Percentiles rank a stretch among this genome's conserved stretches.
These are phyloP conservation scores for Serendipita sp. DNA, from an alignment of 768 basidiomycete genomes.

Conservation along the genomic window DNA sequence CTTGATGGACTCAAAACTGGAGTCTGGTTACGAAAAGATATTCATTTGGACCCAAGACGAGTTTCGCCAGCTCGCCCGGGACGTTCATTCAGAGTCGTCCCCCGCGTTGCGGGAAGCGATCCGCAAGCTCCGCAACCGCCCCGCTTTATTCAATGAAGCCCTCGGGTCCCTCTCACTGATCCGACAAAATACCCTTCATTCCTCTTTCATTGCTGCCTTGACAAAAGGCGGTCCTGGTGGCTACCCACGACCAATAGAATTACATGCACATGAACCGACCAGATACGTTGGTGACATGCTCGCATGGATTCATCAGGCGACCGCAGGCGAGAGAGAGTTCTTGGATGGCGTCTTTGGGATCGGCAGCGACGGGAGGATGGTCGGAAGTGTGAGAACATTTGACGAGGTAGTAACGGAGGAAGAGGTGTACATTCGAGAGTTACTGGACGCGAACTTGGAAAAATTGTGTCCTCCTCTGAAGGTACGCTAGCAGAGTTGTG, in stretches of 20 bases:
- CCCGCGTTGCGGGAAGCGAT: slow-evolving; percentile 56
- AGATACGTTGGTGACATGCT: slow-evolving; percentile 98
- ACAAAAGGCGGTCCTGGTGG: slow-evolving; percentile 79
- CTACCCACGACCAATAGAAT: slow-evolving; percentile 81
- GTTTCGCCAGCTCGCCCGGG: slow-evolving; percentile 64
- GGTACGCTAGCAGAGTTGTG: slow-evolving; percentile 27
- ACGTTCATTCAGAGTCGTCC: slow-evolving; percentile 55
- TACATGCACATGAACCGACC: slow-evolving; percentile 94
- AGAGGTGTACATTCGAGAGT: slow-evolving; percentile 61
- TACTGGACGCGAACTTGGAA: slow-evolving; percentile 69
- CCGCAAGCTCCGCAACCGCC: slow-evolving; percentile 53
- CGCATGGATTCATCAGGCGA: slow-evolving; percentile 93
- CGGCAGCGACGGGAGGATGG: slow-evolving; percentile 50
- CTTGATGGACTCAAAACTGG: slow-evolving; percentile 62
- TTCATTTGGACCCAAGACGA: slow-evolving; percentile 74
- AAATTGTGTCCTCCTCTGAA: slow-evolving; percentile 81
- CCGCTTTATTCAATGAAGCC: slow-evolving; percentile 55
- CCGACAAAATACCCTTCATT: slow-evolving; percentile 63
- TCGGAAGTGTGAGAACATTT: slow-evolving; percentile 50
- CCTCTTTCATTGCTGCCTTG: slow-evolving; percentile 72
- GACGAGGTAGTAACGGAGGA: slow-evolving; percentile 34
- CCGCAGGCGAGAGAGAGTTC: slow-evolving; percentile 90
- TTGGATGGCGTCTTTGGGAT: slow-evolving; percentile 75
- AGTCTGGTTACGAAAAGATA: slow-evolving; percentile 82
- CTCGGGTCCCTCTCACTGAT: slow-evolving; percentile 63